Percentiles rank a stretch among this genome's conserved stretches.
Conservation (phyloP, 2,329 filamentous ascomycete genomes). For the Corynespora cassiicola region DNA sequence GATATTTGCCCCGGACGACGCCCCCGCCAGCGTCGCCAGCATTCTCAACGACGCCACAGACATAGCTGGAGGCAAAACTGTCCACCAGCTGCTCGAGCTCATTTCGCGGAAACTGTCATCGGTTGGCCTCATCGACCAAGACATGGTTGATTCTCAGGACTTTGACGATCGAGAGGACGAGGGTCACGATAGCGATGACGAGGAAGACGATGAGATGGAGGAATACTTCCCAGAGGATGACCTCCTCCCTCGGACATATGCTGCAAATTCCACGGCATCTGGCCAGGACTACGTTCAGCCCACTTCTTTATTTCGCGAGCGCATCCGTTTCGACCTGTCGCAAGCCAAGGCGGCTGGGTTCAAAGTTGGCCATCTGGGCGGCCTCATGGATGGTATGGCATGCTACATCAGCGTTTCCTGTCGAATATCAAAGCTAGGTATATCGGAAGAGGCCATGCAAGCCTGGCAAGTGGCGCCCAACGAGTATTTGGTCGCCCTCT, state of each 20-base stretch:
- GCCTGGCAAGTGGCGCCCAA: slow-evolving; percentile 74
- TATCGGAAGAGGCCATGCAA: slow-evolving; percentile 76
- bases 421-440: slow-evolving; percentile 71
- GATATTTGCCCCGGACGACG: slow-evolving; percentile 60
- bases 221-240: slow-evolving; percentile 49
- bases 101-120: slow-evolving; percentile 48
- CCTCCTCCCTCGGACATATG: slow-evolving; percentile 36
- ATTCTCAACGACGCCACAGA: slow-evolving; percentile 56
- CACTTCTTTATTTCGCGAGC: slow-evolving; percentile 34
- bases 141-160: slow-evolving; percentile 49
- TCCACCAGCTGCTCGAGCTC: slow-evolving; percentile 57
- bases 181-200: slow-evolving; percentile 36
- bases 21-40: slow-evolving; percentile 49
- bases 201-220: slow-evolving; percentile 40
- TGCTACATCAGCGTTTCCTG: slow-evolving; percentile 72
- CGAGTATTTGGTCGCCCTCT: slow-evolving; percentile 77
- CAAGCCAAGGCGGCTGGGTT: slow-evolving; percentile 70
- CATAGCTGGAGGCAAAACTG: slow-evolving; percentile 49
- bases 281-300: slow-evolving; percentile 22
- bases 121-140: slow-evolving; percentile 49
- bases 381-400: slow-evolving; percentile 55
- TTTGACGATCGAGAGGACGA: slow-evolving; percentile 35
- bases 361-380: slow-evolving; percentile 68
- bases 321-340: slow-evolving; percentile 68
- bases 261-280: slow-evolving; percentile 6